Conservation (phyloP, 225 moss, liverwort and hornwort genomes). For the Anthoceros angustus region DNA sequence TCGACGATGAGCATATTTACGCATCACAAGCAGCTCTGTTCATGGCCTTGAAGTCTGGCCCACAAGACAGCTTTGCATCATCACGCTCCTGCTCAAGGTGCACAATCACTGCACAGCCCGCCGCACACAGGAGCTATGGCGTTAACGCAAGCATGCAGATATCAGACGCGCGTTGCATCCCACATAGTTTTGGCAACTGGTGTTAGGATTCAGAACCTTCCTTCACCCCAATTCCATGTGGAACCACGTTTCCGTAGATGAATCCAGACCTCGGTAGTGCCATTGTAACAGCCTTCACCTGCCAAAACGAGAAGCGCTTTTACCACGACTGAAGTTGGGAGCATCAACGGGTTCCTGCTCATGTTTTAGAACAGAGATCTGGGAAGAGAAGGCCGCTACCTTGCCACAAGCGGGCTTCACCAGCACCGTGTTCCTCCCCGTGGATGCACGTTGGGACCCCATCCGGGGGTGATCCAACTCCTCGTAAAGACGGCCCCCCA, state of each 20-base stretch:
- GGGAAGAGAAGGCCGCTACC: background rate
- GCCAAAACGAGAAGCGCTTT: background rate
- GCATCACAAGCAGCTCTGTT: constrained; percentile 28
- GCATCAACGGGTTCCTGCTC: background rate
- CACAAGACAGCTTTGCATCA: constrained; percentile 22
- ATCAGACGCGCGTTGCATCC: background rate
- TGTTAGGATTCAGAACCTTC: background rate
- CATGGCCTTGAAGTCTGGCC: constrained; percentile 52
- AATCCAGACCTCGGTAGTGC: background rate
- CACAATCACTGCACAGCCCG: constrained; percentile 25
- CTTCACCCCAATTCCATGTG: background rate
- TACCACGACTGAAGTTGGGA: background rate
- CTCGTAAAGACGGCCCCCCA: background rate
- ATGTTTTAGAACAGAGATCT: background rate
- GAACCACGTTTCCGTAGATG: background rate
- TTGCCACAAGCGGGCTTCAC: constrained; percentile 4
- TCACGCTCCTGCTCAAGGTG: constrained; percentile 24
- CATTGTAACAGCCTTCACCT: constrained; percentile 4
- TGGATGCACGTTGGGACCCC: background rate
- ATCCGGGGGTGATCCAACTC: constrained; percentile 1
- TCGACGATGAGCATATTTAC: background rate
- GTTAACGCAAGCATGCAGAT: background rate
- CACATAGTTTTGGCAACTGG: background rate
- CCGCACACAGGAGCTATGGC: no score
- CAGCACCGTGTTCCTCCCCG: background rate